Percentiles rank a stretch among this genome's conserved stretches.
phyloP scores from a whole-genome alignment of 148 eudicot species.

The Arctostaphylos glauca region DNA sequence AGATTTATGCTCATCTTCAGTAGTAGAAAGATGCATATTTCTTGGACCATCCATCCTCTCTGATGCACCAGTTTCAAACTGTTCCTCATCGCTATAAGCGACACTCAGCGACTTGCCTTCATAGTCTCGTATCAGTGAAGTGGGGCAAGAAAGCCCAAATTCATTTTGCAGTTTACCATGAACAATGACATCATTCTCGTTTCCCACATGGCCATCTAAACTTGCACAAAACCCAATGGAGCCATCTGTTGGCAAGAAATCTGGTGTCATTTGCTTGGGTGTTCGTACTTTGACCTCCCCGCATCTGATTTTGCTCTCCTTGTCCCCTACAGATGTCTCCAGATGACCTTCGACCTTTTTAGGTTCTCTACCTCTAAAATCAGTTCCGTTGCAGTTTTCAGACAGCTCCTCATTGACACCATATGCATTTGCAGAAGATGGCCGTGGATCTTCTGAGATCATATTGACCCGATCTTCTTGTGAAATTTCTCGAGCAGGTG shows the following conservation, averaged over 20 bases:
- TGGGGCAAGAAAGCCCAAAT: background rate
- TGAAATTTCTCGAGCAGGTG: slow-evolving; percentile 28
- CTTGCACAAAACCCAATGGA: background rate
- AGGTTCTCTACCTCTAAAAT: slow-evolving; percentile 30
- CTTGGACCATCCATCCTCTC: slow-evolving; percentile 2
- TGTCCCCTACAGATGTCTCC: slow-evolving; percentile 23
- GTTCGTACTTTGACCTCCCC: slow-evolving; percentile 33
- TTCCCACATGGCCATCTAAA: background rate
- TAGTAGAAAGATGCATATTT: background rate
- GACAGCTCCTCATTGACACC: slow-evolving; percentile 14
- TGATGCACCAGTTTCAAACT: background rate
- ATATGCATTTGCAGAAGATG: slow-evolving; percentile 35
- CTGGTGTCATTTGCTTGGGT: slow-evolving; percentile 25
- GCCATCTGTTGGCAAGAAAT: slow-evolving; percentile 16
- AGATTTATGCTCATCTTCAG: slow-evolving; percentile 16
- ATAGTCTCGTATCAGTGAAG: slow-evolving; percentile 11
- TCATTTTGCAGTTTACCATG: background rate
- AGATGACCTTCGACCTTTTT: slow-evolving; percentile 26
- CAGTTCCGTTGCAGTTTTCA: slow-evolving; percentile 37
- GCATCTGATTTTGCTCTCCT: slow-evolving; percentile 21
- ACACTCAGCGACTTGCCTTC: slow-evolving; percentile 13
- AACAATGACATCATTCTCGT: background rate
- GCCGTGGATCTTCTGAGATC: slow-evolving; percentile 26
- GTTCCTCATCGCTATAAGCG: background rate
- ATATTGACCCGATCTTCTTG: slow-evolving; percentile 28